Conservation (phyloP, 176 grass and related monocot genomes). For the Cocos nucifera region DNA sequence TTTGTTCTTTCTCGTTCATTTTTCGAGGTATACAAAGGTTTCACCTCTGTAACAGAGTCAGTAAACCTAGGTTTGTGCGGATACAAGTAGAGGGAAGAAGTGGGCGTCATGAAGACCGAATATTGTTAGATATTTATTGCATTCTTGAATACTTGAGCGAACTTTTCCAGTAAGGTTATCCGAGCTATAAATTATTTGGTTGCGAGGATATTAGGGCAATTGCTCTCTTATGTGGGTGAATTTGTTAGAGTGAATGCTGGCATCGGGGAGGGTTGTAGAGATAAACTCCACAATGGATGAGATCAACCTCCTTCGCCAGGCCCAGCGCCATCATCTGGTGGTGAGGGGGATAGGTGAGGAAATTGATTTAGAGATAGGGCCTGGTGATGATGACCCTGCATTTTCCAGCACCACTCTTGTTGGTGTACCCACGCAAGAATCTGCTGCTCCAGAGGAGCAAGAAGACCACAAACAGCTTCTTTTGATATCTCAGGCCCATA, state of each 20-base stretch:
- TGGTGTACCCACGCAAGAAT: constrained; percentile 39
- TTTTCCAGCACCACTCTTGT: constrained; percentile 59
- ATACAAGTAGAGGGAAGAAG: no score
- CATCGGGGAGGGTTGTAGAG: background rate
- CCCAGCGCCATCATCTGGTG: constrained; percentile 67
- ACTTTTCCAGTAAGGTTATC: no score
- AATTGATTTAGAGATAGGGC: constrained; percentile 90
- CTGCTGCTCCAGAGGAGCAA: constrained; percentile 30
- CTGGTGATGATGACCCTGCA: constrained; percentile 62
- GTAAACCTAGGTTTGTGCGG: no score
- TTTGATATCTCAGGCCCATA: constrained; percentile 37
- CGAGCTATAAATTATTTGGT: no score
- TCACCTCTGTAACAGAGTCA: no score
- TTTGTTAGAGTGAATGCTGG: background rate
- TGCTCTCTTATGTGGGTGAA: background rate
- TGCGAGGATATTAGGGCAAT: no score
- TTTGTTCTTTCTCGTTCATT: no score
- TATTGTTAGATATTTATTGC: no score
- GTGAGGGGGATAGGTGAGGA: constrained; percentile 87
- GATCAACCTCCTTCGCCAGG: constrained; percentile 75
- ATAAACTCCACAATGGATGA: constrained; percentile 87
- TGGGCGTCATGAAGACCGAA: no score
- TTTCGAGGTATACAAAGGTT: no score
- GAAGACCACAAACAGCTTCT: constrained; percentile 88
- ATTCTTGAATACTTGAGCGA: no score